These are phyloP conservation scores for Lagenidium giganteum DNA, from an alignment of 352 stramenopile species.

Conservation along the genomic window DNA sequence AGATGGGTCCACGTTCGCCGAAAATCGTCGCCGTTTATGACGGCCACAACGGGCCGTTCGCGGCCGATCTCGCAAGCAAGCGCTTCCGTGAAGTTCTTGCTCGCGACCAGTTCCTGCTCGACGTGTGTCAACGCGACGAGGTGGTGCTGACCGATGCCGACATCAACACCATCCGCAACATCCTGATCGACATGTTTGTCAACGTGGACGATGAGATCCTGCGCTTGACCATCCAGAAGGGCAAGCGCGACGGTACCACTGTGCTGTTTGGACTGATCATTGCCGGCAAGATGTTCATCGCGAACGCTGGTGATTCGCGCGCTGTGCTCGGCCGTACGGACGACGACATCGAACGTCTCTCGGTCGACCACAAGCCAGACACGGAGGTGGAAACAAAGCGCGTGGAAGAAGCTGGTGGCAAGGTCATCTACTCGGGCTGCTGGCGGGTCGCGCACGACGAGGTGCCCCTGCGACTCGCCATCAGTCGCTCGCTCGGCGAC, in stretches of 20 bases:
- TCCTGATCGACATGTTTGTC: conserved; percentile 55
- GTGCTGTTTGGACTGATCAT: conserved; percentile 68
- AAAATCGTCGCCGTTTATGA: conserved; percentile 70
- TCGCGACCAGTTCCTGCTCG: conserved; percentile 35
- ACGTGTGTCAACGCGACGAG: conserved; percentile 34
- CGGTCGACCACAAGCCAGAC: conserved; percentile 77
- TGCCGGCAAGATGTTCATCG: conserved; percentile 68
- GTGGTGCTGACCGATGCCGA: conserved; percentile 34
- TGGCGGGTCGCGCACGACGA: conserved; percentile 80
- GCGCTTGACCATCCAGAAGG: conserved; percentile 53
- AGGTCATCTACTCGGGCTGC: conserved; percentile 77
- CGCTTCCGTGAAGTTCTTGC: conserved; percentile 58
- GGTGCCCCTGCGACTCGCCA: conserved; percentile 61
- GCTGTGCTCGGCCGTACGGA: conserved; percentile 42
- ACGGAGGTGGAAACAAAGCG: conserved; percentile 51
- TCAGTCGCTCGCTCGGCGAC: conserved; percentile 74
- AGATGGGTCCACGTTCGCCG: conserved; percentile 32
- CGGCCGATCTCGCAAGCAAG: conserved; percentile 51
- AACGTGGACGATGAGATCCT: conserved; percentile 71
- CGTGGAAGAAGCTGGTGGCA: conserved; percentile 59
- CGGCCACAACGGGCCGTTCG: conserved; percentile 69
- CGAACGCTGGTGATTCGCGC: conserved; percentile 74
- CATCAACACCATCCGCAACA: conserved; percentile 33
- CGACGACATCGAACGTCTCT: conserved; percentile 46
- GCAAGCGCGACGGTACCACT: conserved; percentile 73